Base-by-base conservation (phyloP, 495 filamentous ascomycete species). In the Tuber melanosporum region DNA sequence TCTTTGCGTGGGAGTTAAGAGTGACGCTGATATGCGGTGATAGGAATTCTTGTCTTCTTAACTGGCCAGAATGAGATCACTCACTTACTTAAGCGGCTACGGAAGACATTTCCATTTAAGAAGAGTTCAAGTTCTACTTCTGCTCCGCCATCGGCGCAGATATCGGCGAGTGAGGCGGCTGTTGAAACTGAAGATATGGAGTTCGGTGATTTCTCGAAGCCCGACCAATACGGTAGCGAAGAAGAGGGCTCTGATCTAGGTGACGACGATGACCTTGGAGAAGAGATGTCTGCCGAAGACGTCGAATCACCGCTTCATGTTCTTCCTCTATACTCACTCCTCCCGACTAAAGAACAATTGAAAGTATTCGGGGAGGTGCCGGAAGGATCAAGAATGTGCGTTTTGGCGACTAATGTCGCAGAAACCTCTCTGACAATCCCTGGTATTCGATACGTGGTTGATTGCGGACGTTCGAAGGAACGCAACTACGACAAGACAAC, bases 361-460 rank as follows among this genome's bases (percentile, higher is more conserved):
- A 91, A 88, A 78, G 94, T 99, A n/a, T 99, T 99, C 79, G 92
- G 97, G 69, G 88, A 90, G 3, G 91, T 94, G 0, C 94, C 96
- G 14, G 91, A 93, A 49, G 92, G 91, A 57, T 92, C 93, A 15
- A 90, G 96, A 7, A 88, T 97, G 14, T 93, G 98, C 76, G 92
- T 99, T 26, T 85, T 99, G 36, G 94, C 96, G 0, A 99, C 96
- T 36, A 99, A 99, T 83, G 93, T 99, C 39, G 96, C 96, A 0
- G 96, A 99, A 84, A 99, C 96, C 5, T 94, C 91, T 87, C 87
- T 99, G 75, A 99, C 96, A 0, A 99, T 99, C 69, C 96, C 96
- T 5, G 94, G 94, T 26, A 95, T 97, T 76, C 89, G 92, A 74
- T 99, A 98, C 82, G 96, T 99, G 22, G 97, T 99, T 78, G 96